Evolutionary conservation across 176 grass and related monocot genomes (phyloP), one percentile per base, ranked within the genome.

Genomic region (Otatea glauca): DNA sequence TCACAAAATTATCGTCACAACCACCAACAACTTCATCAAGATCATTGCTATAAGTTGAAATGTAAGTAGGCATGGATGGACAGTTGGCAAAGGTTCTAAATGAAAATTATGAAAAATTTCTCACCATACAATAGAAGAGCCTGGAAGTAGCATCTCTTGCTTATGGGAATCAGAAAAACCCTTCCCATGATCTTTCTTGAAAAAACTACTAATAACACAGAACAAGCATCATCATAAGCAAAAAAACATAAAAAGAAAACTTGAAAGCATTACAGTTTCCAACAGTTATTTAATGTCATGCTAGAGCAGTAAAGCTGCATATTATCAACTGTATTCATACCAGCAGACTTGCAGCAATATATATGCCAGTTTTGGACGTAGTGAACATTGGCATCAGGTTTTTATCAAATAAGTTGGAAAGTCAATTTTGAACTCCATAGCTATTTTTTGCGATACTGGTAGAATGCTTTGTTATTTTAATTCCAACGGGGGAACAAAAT

Each of bases 21-120:
- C 50, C 78, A 83, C 60, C 64, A 84, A 15, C 61, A 67, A 82
- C 88, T 83, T 86, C 85, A 37, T 72, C 77, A 50, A 83, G 78
- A 79, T 81, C 83, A 72, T 82, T 86, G 82, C 32, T 76, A 45
- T 10, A 88, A 79, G 9, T 53, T 34, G 5, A 71, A 51, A 77
- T 75, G 32, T 51, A 75, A 88, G 59, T 67, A 88, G 4, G 16
- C 4, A 45, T 53, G 44, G 41, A 64, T 74, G 27, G 25, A 48
- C 53, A 70, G 2, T 13, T 66, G 21, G 43, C 51, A 42, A 53
- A 65, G 29, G 67, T 51, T 79, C 14, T 29, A 54, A 42, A 56
- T 50, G 9, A 64, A 75, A 81, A 74, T 53, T 44, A 74, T 37
- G 21, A 6, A 56, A 48, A 15, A 11, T 15, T 69, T 84, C 81